Evolutionary conservation across 2,329 filamentous ascomycete genomes (phyloP).

Genomic region (Trichoderma lentiforme): DNA sequence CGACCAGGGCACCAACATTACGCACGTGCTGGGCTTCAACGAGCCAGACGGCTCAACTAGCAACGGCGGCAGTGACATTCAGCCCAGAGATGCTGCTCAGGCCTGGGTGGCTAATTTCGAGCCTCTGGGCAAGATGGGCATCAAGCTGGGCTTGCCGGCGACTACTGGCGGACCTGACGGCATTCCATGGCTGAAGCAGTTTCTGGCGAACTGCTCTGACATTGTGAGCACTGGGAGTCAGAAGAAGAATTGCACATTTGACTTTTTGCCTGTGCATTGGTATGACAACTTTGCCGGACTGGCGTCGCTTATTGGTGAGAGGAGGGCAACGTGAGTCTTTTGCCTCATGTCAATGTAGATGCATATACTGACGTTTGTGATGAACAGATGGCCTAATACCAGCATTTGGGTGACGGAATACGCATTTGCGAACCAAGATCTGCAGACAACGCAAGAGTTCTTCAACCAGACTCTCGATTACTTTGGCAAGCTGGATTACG

Average conservation of each 20-base stretch:
- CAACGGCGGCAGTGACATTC: conserved; percentile 61
- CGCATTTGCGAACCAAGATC: conserved; percentile 56
- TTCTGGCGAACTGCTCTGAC: conserved; percentile 60
- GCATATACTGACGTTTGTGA: neutral
- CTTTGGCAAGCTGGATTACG: conserved; percentile 55
- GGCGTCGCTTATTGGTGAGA: conserved; percentile 61
- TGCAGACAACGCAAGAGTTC: conserved; percentile 59
- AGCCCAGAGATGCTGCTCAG: conserved; percentile 58
- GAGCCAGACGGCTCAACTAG: conserved; percentile 62
- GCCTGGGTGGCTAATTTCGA: conserved; percentile 71
- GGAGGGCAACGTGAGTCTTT: conserved; percentile 33
- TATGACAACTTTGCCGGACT: conserved; percentile 68
- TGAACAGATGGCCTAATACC: conserved; percentile 52
- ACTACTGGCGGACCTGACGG: conserved; percentile 61
- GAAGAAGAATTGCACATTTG: conserved; percentile 55
- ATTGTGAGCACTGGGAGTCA: conserved; percentile 46
- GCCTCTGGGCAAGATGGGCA: conserved; percentile 60
- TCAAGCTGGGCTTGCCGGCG: conserved; percentile 68
- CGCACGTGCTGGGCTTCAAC: conserved; percentile 72
- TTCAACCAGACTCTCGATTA: conserved; percentile 65
- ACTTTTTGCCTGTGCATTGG: conserved; percentile 65
- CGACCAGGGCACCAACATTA: conserved; percentile 52
- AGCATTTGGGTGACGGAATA: conserved; percentile 79
- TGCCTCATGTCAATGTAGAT: neutral
- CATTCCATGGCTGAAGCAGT: conserved; percentile 64